Conservation (phyloP, 345 rosid species). For the Citrus medica region DNA sequence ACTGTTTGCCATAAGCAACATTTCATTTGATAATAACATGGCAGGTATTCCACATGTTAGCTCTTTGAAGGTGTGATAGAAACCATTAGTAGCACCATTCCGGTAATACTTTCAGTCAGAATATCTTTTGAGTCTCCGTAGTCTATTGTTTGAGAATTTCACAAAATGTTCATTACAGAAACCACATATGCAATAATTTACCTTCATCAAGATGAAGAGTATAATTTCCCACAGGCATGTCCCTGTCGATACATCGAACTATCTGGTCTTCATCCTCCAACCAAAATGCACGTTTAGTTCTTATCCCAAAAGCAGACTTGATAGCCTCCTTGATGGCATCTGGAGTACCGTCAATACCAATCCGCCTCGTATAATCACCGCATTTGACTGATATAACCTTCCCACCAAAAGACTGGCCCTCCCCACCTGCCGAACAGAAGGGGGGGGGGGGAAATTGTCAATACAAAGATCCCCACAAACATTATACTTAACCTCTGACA, state of each 20-base stretch:
- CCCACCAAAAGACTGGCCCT: constrained; percentile 75
- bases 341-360: constrained; percentile 79
- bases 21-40: neutral
- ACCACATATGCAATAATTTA: constrained; percentile 22
- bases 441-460: neutral
- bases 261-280: constrained; percentile 94
- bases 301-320: constrained; percentile 77
- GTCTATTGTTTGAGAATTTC: neutral
- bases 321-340: constrained; percentile 93
- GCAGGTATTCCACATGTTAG: neutral
- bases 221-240: constrained; percentile 94
- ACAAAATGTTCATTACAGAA: neutral
- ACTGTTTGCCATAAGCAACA: neutral
- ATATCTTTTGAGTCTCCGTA: neutral
- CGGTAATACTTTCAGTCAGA: neutral
- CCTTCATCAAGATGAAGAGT: constrained; percentile 89
- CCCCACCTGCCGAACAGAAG: constrained; percentile 46
- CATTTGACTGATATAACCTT: constrained; percentile 87
- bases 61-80: neutral
- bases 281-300: constrained; percentile 94
- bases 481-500: constrained; percentile 4
- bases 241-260: constrained; percentile 79
- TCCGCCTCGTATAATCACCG: constrained; percentile 86
- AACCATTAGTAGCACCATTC: neutral
- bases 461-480: neutral